phyloP scores from a whole-genome alignment of 2,329 filamentous ascomycete genomes.

The Neopestalotiopsis sp. region DNA sequence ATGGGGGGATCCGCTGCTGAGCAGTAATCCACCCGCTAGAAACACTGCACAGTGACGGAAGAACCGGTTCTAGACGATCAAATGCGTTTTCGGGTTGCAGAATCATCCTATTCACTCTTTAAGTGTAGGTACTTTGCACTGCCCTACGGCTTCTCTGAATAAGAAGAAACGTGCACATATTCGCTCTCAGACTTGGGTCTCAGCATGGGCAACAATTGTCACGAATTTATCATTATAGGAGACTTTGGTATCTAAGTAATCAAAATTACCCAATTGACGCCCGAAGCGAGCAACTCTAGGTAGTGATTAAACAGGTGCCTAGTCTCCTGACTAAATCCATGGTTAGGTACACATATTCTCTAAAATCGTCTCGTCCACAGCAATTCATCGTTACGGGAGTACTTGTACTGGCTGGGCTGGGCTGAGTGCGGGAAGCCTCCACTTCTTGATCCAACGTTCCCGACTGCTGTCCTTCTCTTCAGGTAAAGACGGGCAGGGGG shows the following conservation, averaged over 20 bases:
- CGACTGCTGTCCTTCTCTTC: neutral
- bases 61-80: neutral
- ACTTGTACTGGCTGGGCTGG: neutral
- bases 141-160: neutral
- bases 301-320: neutral
- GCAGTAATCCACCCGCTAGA: slow-evolving; percentile 2
- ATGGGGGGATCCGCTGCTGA: neutral
- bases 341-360: neutral
- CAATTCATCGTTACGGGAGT: neutral
- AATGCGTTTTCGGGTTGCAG: too few species aligned
- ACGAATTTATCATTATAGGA: neutral
- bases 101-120: too few species aligned
- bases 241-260: neutral
- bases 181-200: neutral
- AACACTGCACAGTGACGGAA: slow-evolving; percentile 19
- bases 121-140: too few species aligned
- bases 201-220: neutral
- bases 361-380: neutral
- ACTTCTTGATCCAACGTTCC: neutral
- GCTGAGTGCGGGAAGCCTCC: neutral
- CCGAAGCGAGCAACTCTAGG: neutral
- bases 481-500: neutral
- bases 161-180: neutral
- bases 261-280: neutral
- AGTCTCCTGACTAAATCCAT: neutral